Percentiles rank a stretch among this genome's conserved stretches.
phyloP scores from a whole-genome alignment of 2,329 filamentous ascomycete species.

The Aureobasidium subglaciale region DNA sequence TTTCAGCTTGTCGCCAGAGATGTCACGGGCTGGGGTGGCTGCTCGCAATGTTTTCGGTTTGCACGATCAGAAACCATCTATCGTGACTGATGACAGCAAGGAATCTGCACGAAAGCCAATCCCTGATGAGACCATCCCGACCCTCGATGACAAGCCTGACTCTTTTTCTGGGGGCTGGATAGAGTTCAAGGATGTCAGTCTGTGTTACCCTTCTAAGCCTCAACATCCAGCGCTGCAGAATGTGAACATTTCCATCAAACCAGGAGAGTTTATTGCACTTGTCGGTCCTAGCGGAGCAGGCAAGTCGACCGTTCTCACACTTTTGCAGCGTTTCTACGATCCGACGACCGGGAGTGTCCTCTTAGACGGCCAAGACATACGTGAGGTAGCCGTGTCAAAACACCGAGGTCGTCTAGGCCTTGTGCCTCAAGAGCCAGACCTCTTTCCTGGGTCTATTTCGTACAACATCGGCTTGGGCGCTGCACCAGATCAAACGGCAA shows the following conservation, averaged over 20 bases:
- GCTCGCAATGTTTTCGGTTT: conserved; percentile 38
- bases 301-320: conserved; percentile 39
- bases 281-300: conserved; percentile 41
- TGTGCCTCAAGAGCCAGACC: conserved; percentile 40
- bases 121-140: background rate
- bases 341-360: conserved; percentile 32
- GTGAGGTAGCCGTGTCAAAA: conserved; percentile 28
- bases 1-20: conserved; percentile 40
- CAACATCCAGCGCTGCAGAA: conserved; percentile 37
- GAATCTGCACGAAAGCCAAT: background rate
- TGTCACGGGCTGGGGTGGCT: conserved; percentile 38
- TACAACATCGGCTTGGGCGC: conserved; percentile 39
- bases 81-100: conserved; percentile 23
- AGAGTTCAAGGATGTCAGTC: conserved; percentile 31
- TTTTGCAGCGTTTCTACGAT: conserved; percentile 42
- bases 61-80: conserved; percentile 34
- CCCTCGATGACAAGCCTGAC: background rate
- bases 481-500: conserved; percentile 20
- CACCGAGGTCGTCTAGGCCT: conserved; percentile 36
- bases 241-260: conserved; percentile 41
- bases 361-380: conserved; percentile 38
- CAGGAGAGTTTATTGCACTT: conserved; percentile 47
- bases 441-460: conserved; percentile 38
- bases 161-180: conserved; percentile 18
- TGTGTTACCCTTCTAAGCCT: conserved; percentile 32